A percentile compares a stretch with the other conserved stretches of the same genome.
phyloP scores from a whole-genome alignment of 179 eudicot genomes.

The Beta lomatogona region DNA sequence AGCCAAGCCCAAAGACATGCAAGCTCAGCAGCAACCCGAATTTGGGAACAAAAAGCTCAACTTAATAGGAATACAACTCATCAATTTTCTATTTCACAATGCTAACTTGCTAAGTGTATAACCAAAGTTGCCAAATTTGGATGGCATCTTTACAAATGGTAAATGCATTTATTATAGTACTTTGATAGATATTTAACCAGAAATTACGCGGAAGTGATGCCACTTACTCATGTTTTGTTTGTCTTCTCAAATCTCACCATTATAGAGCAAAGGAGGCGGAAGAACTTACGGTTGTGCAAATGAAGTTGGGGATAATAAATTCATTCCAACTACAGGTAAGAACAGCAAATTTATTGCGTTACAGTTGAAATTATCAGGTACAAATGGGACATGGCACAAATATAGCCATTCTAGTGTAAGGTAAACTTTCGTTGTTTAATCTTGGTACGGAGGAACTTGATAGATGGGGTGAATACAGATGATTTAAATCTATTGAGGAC shows the following conservation, averaged over 20 bases:
- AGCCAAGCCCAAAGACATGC: too few species aligned
- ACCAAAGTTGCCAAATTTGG: not conserved
- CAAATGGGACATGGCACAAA: not conserved
- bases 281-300: not conserved
- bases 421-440: too few species aligned
- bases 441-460: too few species aligned
- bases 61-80: too few species aligned
- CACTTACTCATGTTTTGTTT: not conserved
- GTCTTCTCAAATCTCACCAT: not conserved
- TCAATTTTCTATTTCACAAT: too few species aligned
- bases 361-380: not conserved
- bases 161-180: not conserved
- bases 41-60: too few species aligned
- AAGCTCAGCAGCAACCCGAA: too few species aligned
- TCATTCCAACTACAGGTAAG: not conserved
- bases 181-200: not conserved
- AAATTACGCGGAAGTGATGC: not conserved
- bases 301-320: not conserved
- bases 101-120: not conserved
- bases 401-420: not conserved
- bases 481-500: too few species aligned
- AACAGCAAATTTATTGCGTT: not conserved
- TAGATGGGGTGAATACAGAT: too few species aligned
- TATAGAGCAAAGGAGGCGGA: not conserved
- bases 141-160: conserved; percentile 1